Conservation (phyloP, 2,329 filamentous ascomycete species). For the Venturia carpophila region DNA sequence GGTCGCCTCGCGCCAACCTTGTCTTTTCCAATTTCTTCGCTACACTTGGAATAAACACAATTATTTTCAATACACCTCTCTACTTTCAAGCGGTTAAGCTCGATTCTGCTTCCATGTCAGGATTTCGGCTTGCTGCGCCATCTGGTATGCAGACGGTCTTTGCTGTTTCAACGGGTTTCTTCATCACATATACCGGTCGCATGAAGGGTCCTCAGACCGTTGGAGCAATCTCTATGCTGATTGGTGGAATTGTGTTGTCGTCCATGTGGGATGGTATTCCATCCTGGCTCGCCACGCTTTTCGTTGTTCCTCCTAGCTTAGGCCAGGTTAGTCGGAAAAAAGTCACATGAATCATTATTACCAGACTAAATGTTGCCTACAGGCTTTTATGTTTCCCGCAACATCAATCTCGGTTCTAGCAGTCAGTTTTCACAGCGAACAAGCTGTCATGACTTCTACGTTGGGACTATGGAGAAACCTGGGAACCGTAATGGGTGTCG, state of each 20-base stretch:
- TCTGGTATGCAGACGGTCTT: slow-evolving; percentile 42
- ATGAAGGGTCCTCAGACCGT: slow-evolving; percentile 36
- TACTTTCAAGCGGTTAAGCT: slow-evolving; percentile 49
- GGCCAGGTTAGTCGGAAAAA: slow-evolving; percentile 25
- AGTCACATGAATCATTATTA: too few relatives aligned
- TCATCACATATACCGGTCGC: slow-evolving; percentile 37
- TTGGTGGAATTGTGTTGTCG: slow-evolving; percentile 31
- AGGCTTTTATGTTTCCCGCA: slow-evolving; percentile 36
- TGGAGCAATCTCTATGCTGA: slow-evolving; percentile 32
- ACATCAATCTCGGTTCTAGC: slow-evolving; percentile 36
- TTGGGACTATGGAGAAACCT: slow-evolving; percentile 64
- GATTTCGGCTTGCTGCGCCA: slow-evolving; percentile 61
- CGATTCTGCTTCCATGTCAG: slow-evolving; percentile 60
- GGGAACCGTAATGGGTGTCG: slow-evolving; percentile 66
- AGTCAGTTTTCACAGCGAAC: slow-evolving; percentile 37
- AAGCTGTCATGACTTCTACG: slow-evolving; percentile 52
- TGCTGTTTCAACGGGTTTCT: slow-evolving; percentile 36
- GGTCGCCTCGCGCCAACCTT: slow-evolving; percentile 40
- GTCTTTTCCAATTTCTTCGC: slow-evolving; percentile 48
- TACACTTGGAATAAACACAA: slow-evolving; percentile 43
- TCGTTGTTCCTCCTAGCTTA: slow-evolving; percentile 34
- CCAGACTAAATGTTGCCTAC: neutral
- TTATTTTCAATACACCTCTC: slow-evolving; percentile 63
- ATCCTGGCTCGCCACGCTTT: slow-evolving; percentile 34
- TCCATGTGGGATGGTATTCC: slow-evolving; percentile 34